Evolutionary conservation across 805 yeast genomes (phyloP).

Genomic region (Ogataea naganishii): DNA sequence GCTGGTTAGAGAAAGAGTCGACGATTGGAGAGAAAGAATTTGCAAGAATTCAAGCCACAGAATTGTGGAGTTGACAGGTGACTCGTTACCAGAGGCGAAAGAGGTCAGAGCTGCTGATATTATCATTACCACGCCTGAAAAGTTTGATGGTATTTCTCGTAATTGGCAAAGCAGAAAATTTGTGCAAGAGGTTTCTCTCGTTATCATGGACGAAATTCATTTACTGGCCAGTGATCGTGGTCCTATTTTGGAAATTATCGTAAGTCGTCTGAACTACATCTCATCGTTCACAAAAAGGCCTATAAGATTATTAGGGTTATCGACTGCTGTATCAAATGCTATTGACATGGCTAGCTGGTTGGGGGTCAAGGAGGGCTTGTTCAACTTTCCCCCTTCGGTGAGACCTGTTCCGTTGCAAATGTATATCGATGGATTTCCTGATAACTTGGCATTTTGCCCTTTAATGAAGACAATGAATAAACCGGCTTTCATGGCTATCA

Average conservation of each 20-base stretch:
- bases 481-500: constrained; percentile 88
- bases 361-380: constrained; percentile 63
- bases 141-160: constrained; percentile 82
- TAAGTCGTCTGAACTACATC: constrained; percentile 75
- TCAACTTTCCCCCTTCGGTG: constrained; percentile 74
- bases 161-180: constrained; percentile 75
- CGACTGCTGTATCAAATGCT: constrained; percentile 83
- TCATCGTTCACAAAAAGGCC: constrained; percentile 52
- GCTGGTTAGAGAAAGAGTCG: constrained; percentile 73
- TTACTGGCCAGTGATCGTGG: constrained; percentile 80
- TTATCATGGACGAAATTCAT: constrained; percentile 83
- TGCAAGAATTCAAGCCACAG: constrained; percentile 35
- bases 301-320: constrained; percentile 64
- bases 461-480: constrained; percentile 83
- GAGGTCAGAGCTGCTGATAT: constrained; percentile 65
- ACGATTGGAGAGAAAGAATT: constrained; percentile 62
- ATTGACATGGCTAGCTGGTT: constrained; percentile 83
- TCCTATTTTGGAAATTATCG: constrained; percentile 81
- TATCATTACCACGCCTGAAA: constrained; percentile 78
- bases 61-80: constrained; percentile 77
- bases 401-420: constrained; percentile 81
- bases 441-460: constrained; percentile 71
- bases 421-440: constrained; percentile 85
- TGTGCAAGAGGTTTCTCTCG: constrained; percentile 65
- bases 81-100: constrained; percentile 62